Percentiles rank a stretch among this genome's conserved stretches.
phyloP scores from a whole-genome alignment of 768 basidiomycete genomes.

The Russula abietina region DNA sequence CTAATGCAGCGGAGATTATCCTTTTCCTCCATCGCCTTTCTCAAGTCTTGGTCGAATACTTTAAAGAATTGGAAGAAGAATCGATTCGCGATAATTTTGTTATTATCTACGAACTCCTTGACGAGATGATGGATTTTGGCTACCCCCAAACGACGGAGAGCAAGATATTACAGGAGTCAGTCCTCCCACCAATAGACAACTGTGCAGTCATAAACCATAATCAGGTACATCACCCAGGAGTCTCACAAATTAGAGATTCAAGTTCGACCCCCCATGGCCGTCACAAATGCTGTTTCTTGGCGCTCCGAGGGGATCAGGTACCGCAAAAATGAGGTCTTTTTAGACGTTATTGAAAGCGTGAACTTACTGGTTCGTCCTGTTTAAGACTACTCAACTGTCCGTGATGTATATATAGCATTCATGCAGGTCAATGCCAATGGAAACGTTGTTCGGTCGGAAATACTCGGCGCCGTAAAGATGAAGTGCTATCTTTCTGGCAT shows the following conservation, averaged over 20 bases:
- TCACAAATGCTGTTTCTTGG: conserved; percentile 99
- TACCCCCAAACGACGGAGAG: conserved; percentile 98
- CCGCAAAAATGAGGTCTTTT: conserved; percentile 97
- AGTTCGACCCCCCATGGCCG: conserved; percentile 89
- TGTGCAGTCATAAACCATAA: not conserved
- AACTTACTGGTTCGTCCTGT: conserved; percentile 71
- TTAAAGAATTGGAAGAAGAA: conserved; percentile 99
- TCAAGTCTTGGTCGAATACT: conserved; percentile 93
- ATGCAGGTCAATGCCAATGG: conserved; percentile 90
- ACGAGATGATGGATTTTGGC: conserved; percentile 99
- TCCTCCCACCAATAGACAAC: not conserved
- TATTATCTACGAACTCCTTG: conserved; percentile 96
- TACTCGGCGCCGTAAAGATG: conserved; percentile 99
- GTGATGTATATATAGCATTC: not conserved
- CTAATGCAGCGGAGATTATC: conserved; percentile 93
- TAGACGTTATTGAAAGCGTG: conserved; percentile 97
- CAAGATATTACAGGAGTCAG: conserved; percentile 94
- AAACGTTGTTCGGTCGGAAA: conserved; percentile 95
- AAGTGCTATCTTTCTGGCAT: conserved; percentile 99
- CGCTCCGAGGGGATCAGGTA: conserved; percentile 95
- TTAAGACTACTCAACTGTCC: not conserved
- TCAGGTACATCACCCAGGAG: conserved; percentile 97
- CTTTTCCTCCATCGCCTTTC: conserved; percentile 92
- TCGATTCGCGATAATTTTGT: conserved; percentile 99
- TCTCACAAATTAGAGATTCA: conserved; percentile 89